Evolutionary conservation across 2,329 filamentous ascomycete genomes (phyloP).

Genomic region (Trichoderma sp.): DNA sequence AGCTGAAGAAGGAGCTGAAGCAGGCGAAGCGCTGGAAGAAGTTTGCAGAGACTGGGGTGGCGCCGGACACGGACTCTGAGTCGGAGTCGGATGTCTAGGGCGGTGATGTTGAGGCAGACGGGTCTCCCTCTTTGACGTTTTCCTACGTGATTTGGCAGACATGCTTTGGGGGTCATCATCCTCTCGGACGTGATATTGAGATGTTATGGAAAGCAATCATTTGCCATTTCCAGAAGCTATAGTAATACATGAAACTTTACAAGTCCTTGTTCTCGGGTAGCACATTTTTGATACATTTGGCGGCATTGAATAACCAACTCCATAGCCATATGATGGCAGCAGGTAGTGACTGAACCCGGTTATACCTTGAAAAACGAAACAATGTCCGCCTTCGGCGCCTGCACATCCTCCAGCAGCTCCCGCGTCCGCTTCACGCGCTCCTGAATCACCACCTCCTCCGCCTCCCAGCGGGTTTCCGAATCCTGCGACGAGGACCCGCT

Average conservation of each 20-base stretch:
- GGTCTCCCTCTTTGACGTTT: too few species aligned
- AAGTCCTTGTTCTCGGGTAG: not conserved
- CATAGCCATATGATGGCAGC: not conserved
- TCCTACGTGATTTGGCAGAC: not conserved
- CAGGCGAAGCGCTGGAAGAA: conserved; percentile 35
- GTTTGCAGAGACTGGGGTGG: conserved; percentile 37
- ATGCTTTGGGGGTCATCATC: not conserved
- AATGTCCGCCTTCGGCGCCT: conserved; percentile 42
- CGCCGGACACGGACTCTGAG: conserved; percentile 35
- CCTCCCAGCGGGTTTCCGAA: conserved; percentile 53
- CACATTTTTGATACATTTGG: conserved; percentile 9
- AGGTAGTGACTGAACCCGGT: conserved; percentile 24
- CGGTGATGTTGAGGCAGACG: not conserved
- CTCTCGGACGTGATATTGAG: not conserved
- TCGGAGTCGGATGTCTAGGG: conserved; percentile 3
- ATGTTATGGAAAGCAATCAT: not conserved
- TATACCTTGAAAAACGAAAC: conserved; percentile 47
- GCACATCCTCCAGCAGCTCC: conserved; percentile 55
- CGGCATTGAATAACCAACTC: not conserved
- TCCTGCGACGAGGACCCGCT: conserved; percentile 41
- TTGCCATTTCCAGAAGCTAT: conserved; percentile 8
- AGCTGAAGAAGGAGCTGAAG: conserved; percentile 35
- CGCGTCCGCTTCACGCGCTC: conserved; percentile 55
- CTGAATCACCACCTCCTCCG: conserved; percentile 57
- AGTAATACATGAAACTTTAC: conserved; percentile 10